phyloP scores from a whole-genome alignment of 176 grass and related monocot species.

The Leersia perrieri region DNA sequence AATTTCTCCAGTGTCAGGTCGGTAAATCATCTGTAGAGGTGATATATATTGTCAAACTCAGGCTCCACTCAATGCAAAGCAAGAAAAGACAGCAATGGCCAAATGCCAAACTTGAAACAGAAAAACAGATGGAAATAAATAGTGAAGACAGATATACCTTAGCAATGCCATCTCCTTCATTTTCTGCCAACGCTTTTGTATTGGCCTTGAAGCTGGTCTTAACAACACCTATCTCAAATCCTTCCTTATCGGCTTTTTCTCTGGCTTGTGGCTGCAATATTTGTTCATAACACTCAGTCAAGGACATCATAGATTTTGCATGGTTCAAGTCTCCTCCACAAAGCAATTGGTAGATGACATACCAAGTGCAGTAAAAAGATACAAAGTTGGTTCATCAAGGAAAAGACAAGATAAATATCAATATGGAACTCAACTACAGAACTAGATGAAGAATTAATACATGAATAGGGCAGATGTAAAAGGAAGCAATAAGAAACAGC shows the following conservation, averaged over 20 bases:
- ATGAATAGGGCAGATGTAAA: constrained; percentile 16
- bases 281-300: constrained; percentile 3
- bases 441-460: neutral
- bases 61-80: neutral
- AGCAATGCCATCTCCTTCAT: constrained; percentile 95
- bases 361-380: constrained; percentile 3
- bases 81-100: neutral
- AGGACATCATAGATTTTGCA: neutral
- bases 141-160: constrained; percentile 49
- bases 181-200: constrained; percentile 96
- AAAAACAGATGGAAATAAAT: neutral
- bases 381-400: neutral
- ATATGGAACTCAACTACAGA: neutral
- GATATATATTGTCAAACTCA: constrained; percentile 5
- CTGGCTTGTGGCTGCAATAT: constrained; percentile 90
- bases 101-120: neutral
- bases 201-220: constrained; percentile 99
- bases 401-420: neutral
- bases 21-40: constrained; percentile 79
- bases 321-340: neutral
- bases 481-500: neutral
- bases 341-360: neutral
- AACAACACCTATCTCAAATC: constrained; percentile 75
- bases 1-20: constrained; percentile 89
- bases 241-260: constrained; percentile 88